Evolutionary conservation across 305 asterid species (phyloP).

Genomic region (Stenogyne calaminthoides): DNA sequence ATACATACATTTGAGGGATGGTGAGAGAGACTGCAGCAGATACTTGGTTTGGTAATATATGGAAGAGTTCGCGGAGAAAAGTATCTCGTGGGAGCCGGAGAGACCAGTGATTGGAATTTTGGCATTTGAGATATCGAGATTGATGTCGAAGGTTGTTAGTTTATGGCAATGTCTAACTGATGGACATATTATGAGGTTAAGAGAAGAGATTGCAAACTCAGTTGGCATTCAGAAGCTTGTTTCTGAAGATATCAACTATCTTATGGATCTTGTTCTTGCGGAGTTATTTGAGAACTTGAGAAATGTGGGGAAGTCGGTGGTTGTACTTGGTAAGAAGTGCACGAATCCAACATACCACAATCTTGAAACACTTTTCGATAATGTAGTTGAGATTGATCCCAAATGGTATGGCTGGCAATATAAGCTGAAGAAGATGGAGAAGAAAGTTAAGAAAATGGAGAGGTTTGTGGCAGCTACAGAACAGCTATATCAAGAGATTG

Average conservation of each 20-base stretch:
- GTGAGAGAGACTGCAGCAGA: slow-evolving; percentile 60
- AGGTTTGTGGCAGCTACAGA: slow-evolving; percentile 67
- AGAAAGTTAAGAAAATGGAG: slow-evolving; percentile 85
- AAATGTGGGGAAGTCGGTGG: slow-evolving; percentile 54
- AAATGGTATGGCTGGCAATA: slow-evolving; percentile 59
- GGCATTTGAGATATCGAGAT: slow-evolving; percentile 70
- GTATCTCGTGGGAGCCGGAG: slow-evolving; percentile 55
- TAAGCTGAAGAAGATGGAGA: slow-evolving; percentile 79
- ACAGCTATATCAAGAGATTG: slow-evolving; percentile 76
- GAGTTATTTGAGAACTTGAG: slow-evolving; percentile 67
- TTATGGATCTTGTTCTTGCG: slow-evolving; percentile 68
- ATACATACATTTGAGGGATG: slow-evolving; percentile 42
- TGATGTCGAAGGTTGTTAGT: slow-evolving; percentile 77
- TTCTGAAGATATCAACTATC: slow-evolving; percentile 58
- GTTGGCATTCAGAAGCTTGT: slow-evolving; percentile 70
- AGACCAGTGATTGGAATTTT: slow-evolving; percentile 61
- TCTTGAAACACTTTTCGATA: slow-evolving; percentile 56
- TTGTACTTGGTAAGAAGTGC: slow-evolving; percentile 74
- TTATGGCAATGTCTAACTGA: slow-evolving; percentile 72
- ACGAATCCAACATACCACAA: slow-evolving; percentile 54
- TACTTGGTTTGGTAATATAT: slow-evolving; percentile 63
- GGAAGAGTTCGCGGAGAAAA: slow-evolving; percentile 69
- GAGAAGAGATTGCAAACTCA: slow-evolving; percentile 62
- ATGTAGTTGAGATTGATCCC: slow-evolving; percentile 51
- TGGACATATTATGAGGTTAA: slow-evolving; percentile 52